Evolutionary conservation across 108 stramenopile genomes (phyloP).

Genomic region (Nitzschia sp.): DNA sequence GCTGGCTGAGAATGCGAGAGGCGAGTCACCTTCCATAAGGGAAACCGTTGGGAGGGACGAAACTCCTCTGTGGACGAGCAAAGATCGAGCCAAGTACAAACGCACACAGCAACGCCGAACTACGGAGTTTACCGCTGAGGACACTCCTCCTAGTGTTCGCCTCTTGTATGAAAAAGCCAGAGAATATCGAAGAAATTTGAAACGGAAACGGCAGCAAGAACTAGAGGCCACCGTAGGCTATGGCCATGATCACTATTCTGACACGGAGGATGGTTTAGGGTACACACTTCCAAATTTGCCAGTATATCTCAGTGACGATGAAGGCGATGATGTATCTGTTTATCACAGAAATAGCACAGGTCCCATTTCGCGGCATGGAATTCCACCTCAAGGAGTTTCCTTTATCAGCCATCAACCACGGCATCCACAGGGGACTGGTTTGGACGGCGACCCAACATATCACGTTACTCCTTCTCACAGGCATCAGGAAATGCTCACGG

Average conservation of each 20-base stretch:
- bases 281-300: constrained; percentile 84
- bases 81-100: constrained; percentile 80
- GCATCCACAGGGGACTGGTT: not conserved
- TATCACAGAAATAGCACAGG: not conserved
- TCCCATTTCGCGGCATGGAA: not conserved
- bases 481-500: no score
- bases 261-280: constrained; percentile 63
- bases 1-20: not conserved
- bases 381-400: not conserved
- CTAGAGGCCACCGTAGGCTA: constrained; percentile 10
- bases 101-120: constrained; percentile 34
- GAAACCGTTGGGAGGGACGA: no score
- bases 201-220: constrained; percentile 16
- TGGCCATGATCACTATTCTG: constrained; percentile 59
- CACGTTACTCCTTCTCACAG: not conserved
- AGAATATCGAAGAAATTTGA: constrained; percentile 7
- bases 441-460: not conserved
- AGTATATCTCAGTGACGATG: constrained; percentile 77
- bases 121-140: no score
- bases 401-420: not conserved
- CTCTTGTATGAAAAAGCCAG: no score
- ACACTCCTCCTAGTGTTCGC: no score
- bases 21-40: no score
- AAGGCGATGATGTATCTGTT: constrained; percentile 31
- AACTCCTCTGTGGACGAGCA: constrained; percentile 71